These are phyloP conservation scores for Dactylellina cionopaga DNA, from an alignment of 2,329 filamentous ascomycete genomes.

Conservation along the genomic window DNA sequence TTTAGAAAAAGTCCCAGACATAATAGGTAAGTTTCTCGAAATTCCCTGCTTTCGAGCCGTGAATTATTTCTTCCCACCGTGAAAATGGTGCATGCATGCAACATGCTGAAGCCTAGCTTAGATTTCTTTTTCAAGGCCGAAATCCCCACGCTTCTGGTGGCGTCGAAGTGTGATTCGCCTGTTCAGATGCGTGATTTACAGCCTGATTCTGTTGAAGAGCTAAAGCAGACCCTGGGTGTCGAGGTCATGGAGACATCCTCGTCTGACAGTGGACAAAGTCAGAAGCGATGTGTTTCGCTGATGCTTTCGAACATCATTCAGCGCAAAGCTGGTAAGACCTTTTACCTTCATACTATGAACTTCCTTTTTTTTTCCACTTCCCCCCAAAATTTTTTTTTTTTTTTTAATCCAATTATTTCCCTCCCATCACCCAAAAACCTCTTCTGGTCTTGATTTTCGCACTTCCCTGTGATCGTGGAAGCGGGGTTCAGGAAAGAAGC, in stretches of 20 bases:
- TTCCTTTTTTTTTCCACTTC: background rate
- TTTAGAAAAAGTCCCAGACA: conserved; percentile 76
- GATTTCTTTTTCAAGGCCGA: conserved; percentile 54
- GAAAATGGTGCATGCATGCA: conserved; percentile 38
- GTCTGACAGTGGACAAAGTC: conserved; percentile 45
- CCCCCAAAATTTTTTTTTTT: background rate
- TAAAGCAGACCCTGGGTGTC: conserved; percentile 41
- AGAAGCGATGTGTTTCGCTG: conserved; percentile 49
- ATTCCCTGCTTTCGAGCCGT: conserved; percentile 38
- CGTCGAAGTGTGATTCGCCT: conserved; percentile 52
- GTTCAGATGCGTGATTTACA: conserved; percentile 51
- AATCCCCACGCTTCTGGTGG: conserved; percentile 49
- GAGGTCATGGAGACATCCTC: conserved; percentile 51
- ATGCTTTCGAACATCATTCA: conserved; percentile 50
- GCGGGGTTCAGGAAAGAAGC: conserved; percentile 29
- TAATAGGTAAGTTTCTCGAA: conserved; percentile 74
- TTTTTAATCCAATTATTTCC: background rate
- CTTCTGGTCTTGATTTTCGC: conserved; percentile 5
- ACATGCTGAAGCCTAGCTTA: conserved; percentile 50
- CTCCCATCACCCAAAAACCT: background rate
- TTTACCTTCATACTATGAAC: too few relatives aligned
- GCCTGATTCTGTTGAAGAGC: conserved; percentile 45
- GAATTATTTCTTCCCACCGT: conserved; percentile 35
- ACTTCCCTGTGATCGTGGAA: conserved; percentile 39
- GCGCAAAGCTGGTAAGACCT: conserved; percentile 50